Conservation (phyloP, 2,329 filamentous ascomycete genomes). For the Trichophyton verrucosum region DNA sequence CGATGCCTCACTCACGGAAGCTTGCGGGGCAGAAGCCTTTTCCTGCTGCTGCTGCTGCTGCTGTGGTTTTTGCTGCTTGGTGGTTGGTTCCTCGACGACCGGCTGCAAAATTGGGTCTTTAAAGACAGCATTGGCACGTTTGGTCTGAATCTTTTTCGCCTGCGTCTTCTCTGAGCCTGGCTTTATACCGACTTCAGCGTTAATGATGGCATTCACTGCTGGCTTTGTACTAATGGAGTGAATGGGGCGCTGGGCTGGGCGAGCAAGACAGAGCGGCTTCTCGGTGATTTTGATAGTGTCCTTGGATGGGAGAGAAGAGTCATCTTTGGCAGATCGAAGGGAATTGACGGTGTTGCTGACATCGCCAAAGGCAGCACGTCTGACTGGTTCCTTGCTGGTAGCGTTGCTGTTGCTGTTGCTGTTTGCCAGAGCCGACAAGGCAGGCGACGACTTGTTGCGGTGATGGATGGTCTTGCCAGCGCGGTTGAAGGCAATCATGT, state of each 20-base stretch:
- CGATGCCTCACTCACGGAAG: not conserved
- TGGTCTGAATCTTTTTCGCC: constrained; percentile 35
- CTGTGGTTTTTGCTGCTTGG: not conserved
- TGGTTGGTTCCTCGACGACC: not conserved
- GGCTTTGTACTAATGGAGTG: not conserved
- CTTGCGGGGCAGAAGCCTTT: not conserved
- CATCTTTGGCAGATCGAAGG: constrained; percentile 40
- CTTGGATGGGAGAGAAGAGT: constrained; percentile 41
- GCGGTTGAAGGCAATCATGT: constrained; percentile 38
- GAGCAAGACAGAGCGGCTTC: constrained; percentile 36
- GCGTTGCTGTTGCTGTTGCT: constrained; percentile 20
- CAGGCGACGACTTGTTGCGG: constrained; percentile 66
- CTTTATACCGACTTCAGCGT: constrained; percentile 16
- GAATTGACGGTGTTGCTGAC: constrained; percentile 53
- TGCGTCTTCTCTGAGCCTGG: constrained; percentile 18
- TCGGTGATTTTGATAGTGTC: constrained; percentile 24
- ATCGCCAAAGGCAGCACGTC: constrained; percentile 70
- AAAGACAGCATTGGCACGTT: constrained; percentile 38
- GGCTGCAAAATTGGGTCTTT: constrained; percentile 4
- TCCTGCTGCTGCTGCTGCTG: not conserved
- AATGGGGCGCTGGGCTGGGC: constrained; percentile 51
- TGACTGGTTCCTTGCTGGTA: constrained; percentile 47
- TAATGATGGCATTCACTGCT: not conserved
- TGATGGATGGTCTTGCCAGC: constrained; percentile 56
- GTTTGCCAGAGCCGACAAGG: constrained; percentile 40